A percentile compares a stretch with the other conserved stretches of the same genome.
phyloP scores from a whole-genome alignment of 352 stramenopile species.

The Phytopythium mirpurense region DNA sequence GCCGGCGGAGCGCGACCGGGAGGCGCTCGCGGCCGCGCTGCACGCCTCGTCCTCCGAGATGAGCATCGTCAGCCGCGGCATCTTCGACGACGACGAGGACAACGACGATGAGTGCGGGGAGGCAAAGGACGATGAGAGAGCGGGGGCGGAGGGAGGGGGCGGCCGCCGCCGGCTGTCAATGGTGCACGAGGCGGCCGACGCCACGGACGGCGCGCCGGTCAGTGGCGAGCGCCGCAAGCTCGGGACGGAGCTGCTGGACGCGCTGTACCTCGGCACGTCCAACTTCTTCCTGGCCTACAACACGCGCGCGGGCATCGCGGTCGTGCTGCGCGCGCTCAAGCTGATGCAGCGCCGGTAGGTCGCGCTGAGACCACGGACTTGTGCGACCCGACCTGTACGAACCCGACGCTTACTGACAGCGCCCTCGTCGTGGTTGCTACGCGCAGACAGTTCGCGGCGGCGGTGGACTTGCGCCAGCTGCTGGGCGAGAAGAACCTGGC shows the following conservation, averaged over 20 bases:
- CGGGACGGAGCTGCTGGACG: constrained; percentile 53
- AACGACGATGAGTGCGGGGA: background rate
- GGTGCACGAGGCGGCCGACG: background rate
- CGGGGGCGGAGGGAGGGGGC: background rate
- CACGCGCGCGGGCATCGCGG: constrained; percentile 71
- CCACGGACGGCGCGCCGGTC: background rate
- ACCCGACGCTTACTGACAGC: no score
- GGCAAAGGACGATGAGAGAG: background rate
- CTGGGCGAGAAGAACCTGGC: constrained; percentile 70
- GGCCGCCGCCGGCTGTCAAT: background rate
- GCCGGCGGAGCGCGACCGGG: background rate
- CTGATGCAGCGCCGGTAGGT: constrained; percentile 54
- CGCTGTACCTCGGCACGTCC: constrained; percentile 61
- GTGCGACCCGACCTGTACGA: no score
- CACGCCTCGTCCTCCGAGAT: constrained; percentile 37
- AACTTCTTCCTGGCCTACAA: constrained; percentile 89
- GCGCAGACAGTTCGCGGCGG: constrained; percentile 37
- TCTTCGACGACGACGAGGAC: constrained; percentile 25
- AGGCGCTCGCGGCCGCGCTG: constrained; percentile 9
- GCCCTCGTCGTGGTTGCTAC: background rate
- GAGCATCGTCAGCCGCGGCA: constrained; percentile 24
- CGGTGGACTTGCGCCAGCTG: constrained; percentile 52
- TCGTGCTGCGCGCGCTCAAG: constrained; percentile 65
- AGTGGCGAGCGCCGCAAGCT: constrained; percentile 28
- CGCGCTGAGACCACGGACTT: no score